Conservation (phyloP, 225 moss, liverwort and hornwort species). For the Marchantia paleacea region DNA sequence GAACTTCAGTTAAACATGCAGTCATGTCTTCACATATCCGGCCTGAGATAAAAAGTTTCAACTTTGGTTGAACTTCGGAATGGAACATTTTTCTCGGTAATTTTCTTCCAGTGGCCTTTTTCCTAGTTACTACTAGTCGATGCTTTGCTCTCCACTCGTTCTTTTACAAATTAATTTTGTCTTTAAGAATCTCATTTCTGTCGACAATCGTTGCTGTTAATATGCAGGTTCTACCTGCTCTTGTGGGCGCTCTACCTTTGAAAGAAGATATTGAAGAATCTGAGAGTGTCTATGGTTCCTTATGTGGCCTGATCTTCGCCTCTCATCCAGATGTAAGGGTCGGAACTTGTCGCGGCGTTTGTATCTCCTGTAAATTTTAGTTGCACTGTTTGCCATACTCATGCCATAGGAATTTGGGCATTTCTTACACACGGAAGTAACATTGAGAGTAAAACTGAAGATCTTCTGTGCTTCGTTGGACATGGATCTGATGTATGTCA, state of each 20-base stretch:
- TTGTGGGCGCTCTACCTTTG: conserved; percentile 75
- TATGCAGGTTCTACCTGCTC: conserved; percentile 76
- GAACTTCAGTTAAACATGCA: no score
- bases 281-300: conserved; percentile 84
- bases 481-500: not conserved
- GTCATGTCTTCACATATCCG: no score
- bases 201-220: not conserved
- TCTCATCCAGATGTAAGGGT: conserved; percentile 73
- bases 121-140: no score
- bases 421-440: not conserved
- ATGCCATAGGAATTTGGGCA: not conserved
- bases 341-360: not conserved
- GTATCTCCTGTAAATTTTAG: not conserved
- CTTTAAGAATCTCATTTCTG: no score
- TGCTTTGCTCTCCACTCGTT: no score
- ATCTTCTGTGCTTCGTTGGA: no score
- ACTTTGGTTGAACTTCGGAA: no score
- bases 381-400: not conserved
- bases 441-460: no score
- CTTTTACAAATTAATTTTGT: no score
- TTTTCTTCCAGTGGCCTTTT: no score
- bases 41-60: no score
- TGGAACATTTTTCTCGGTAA: no score
- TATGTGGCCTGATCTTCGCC: conserved; percentile 66
- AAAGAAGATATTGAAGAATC: conserved; percentile 98